Conservation (phyloP, 2,329 filamentous ascomycete species). For the Botrytis medusae region DNA sequence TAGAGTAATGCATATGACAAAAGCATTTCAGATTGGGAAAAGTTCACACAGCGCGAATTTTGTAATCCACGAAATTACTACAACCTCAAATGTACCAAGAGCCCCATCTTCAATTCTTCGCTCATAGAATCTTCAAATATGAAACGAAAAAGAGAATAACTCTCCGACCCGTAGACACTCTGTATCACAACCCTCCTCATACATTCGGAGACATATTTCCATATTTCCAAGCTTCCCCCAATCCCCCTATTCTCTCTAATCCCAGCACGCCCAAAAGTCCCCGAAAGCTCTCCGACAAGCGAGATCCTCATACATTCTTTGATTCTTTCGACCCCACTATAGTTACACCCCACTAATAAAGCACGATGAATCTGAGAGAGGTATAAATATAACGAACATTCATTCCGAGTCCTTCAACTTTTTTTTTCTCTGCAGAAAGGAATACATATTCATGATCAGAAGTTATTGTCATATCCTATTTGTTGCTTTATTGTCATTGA, state of each 20-base stretch:
- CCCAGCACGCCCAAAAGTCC: conserved; percentile 24
- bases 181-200: background rate
- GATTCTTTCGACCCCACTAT: background rate
- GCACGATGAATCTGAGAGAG: background rate
- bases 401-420: background rate
- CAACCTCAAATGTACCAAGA: background rate
- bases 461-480: background rate
- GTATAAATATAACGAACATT: background rate
- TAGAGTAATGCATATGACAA: background rate
- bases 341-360: background rate
- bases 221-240: background rate
- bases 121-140: background rate
- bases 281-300: conserved; percentile 34
- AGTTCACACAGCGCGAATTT: background rate
- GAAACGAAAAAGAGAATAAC: background rate
- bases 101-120: background rate
- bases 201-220: conserved; percentile 24
- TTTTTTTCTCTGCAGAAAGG: background rate
- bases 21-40: background rate
- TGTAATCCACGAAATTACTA: background rate
- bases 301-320: conserved; percentile 19
- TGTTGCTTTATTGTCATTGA: background rate
- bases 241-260: conserved; percentile 14
- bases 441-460: background rate
- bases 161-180: background rate